Conservation (phyloP, 768 basidiomycete species). For the Leccinum sublutescens region DNA sequence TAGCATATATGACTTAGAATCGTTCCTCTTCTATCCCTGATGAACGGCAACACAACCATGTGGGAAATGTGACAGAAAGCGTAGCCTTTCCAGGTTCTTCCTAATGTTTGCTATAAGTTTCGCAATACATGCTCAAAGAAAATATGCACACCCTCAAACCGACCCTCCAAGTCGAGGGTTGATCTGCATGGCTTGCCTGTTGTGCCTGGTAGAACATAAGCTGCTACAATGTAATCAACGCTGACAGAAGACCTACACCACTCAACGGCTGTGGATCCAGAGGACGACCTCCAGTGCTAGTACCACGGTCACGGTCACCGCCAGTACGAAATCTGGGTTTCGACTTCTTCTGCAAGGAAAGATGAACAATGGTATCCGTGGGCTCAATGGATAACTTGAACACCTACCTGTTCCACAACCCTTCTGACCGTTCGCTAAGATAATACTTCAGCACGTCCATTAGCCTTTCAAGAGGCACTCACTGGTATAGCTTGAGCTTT, state of each 20-base stretch:
- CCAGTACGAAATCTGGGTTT: too few species aligned
- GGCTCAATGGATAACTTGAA: not conserved
- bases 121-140: not conserved
- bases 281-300: not conserved
- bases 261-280: not conserved
- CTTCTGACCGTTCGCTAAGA: not conserved
- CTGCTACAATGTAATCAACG: not conserved
- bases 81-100: not conserved
- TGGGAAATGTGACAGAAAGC: not conserved
- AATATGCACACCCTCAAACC: not conserved
- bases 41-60: not conserved
- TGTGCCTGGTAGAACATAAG: not conserved
- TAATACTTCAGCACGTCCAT: not conserved
- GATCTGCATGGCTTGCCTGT: not conserved
- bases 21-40: not conserved
- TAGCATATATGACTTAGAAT: not conserved
- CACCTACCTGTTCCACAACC: not conserved
- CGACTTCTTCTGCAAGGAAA: too few species aligned
- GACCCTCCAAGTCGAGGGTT: not conserved
- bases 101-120: not conserved
- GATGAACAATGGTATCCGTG: too few species aligned
- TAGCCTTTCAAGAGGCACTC: not conserved
- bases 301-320: not conserved
- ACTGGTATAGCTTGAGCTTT: not conserved
- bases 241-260: not conserved